A percentile compares a stretch with the other conserved stretches of the same genome.
Evolutionary conservation across 1,284 basidiomycete genomes (phyloP).

Genomic region (Puccinia horiana): DNA sequence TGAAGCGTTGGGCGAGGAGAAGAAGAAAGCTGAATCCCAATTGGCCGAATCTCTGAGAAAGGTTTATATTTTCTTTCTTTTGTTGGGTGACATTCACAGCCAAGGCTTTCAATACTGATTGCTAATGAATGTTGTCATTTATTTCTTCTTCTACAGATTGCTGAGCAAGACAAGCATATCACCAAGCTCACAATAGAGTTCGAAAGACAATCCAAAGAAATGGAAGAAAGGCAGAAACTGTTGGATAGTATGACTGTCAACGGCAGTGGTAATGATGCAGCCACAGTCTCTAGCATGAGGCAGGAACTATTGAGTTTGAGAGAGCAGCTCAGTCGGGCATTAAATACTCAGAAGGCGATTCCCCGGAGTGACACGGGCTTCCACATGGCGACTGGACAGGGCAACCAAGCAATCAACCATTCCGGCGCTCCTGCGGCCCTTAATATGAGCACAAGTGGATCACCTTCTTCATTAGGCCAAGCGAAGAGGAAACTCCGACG

Average conservation of each 20-base stretch:
- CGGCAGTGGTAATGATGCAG: conserved; percentile 55
- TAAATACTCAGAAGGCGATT: conserved; percentile 72
- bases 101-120: background rate
- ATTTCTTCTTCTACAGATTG: conserved; percentile 58
- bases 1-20: conserved; percentile 74
- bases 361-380: conserved; percentile 67
- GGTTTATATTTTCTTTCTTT: conserved; percentile 17
- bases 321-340: conserved; percentile 91
- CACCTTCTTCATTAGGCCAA: conserved; percentile 55
- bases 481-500: conserved; percentile 65
- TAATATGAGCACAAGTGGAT: conserved; percentile 55
- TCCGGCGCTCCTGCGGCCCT: conserved; percentile 53
- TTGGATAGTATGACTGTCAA: conserved; percentile 58
- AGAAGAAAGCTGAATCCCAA: conserved; percentile 77
- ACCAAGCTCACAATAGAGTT: conserved; percentile 78
- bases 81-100: background rate
- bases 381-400: conserved; percentile 64
- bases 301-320: conserved; percentile 85
- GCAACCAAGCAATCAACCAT: conserved; percentile 59
- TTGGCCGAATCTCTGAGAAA: conserved; percentile 73
- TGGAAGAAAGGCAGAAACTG: conserved; percentile 76
- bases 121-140: background rate
- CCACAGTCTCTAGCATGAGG: conserved; percentile 80
- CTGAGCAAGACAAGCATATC: conserved; percentile 82
- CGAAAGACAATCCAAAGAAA: conserved; percentile 69